These are phyloP conservation scores for Allomyces javanicus DNA, from an alignment of 192 early-diverging fungal genomes.

Conservation along the genomic window DNA sequence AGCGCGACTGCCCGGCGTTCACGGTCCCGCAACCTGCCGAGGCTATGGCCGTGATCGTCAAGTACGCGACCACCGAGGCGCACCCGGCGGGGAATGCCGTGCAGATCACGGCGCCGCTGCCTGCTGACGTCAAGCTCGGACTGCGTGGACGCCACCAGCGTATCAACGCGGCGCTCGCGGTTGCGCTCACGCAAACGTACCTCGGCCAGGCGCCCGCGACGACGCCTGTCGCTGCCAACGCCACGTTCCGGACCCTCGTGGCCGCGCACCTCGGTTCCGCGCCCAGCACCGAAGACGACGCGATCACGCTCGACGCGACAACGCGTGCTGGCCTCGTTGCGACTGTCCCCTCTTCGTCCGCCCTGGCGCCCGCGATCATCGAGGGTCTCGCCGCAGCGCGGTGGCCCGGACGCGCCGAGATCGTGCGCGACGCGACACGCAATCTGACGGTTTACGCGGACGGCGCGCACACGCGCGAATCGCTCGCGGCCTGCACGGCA, in stretches of 20 bases:
- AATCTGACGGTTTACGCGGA: conserved; percentile 63
- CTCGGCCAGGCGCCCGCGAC: conserved; percentile 15
- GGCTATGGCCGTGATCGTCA: conserved; percentile 43
- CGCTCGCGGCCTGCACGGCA: conserved; percentile 35
- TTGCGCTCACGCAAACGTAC: conserved; percentile 51
- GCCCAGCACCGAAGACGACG: too few species aligned
- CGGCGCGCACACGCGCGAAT: conserved; percentile 88
- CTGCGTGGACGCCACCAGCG: conserved; percentile 67
- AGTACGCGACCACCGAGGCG: conserved; percentile 26
- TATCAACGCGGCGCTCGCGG: conserved; percentile 64
- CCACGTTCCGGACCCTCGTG: conserved; percentile 5
- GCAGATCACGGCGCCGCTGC: conserved; percentile 5
- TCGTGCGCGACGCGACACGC: conserved; percentile 23
- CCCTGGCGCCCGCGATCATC: conserved; percentile 26
- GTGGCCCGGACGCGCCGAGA: conserved; percentile 85
- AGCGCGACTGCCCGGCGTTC: conserved; percentile 47
- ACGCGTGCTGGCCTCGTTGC: too few species aligned
- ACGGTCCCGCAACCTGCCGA: conserved; percentile 46
- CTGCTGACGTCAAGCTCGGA: conserved; percentile 25
- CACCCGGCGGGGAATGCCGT: conserved; percentile 3
- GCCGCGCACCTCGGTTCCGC: not conserved
- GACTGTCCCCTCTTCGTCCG: too few species aligned
- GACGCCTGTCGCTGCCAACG: conserved; percentile 3
- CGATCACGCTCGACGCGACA: too few species aligned
- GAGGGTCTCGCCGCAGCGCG: conserved; percentile 38